Evolutionary conservation across 2,329 filamentous ascomycete species (phyloP).

Genomic region (Coniochaeta sp.): DNA sequence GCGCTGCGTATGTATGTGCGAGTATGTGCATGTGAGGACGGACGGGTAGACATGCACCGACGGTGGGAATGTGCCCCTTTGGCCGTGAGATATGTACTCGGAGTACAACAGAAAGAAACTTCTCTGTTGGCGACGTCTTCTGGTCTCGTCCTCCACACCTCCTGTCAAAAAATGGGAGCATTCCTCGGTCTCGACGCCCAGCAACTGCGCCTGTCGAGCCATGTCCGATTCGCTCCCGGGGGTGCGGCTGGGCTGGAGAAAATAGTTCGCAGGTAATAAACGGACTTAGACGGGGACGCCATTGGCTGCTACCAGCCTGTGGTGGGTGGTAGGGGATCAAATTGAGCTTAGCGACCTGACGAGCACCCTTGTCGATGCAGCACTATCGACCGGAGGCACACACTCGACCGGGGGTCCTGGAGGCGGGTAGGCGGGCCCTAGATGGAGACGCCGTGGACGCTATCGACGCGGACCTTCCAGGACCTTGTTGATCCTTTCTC

Average conservation of each 20-base stretch:
- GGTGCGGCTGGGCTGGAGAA: neutral
- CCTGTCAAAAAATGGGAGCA: neutral
- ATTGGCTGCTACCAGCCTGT: neutral
- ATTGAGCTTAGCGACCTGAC: neutral
- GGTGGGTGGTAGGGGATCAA: neutral
- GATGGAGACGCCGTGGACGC: neutral
- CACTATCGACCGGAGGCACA: neutral
- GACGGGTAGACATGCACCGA: neutral
- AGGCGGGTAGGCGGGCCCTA: neutral
- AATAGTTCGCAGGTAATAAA: slow-evolving; percentile 1
- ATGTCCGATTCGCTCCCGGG: neutral
- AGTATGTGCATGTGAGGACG: neutral
- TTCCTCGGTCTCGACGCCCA: neutral
- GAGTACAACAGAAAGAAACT: neutral
- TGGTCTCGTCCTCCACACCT: neutral
- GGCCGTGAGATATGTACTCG: neutral
- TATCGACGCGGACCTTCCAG: neutral
- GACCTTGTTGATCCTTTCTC: neutral
- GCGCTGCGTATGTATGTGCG: no score
- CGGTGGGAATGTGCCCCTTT: neutral
- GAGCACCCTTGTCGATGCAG: neutral
- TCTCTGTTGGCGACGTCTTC: no score
- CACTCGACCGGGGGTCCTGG: neutral
- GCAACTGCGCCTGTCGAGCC: neutral
- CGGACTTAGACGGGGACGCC: neutral